Conservation (phyloP, 148 eudicot species). For the Dysphania ambrosioides region DNA sequence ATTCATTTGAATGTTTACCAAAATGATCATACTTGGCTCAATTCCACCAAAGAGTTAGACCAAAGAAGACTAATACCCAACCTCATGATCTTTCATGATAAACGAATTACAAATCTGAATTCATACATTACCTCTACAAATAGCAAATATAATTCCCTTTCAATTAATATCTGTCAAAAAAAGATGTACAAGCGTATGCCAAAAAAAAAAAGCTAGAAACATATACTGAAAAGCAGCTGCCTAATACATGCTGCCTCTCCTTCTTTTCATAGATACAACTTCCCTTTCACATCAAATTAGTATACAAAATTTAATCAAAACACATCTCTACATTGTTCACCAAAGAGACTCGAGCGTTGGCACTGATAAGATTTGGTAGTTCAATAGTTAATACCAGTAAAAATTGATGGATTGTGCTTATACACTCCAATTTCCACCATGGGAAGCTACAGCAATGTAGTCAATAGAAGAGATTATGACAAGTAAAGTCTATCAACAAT, state of each 20-base stretch:
- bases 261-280: constrained; percentile 14
- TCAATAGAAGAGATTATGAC: neutral
- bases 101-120: neutral
- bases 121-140: neutral
- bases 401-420: neutral
- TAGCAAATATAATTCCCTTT: neutral
- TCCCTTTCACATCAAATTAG: neutral
- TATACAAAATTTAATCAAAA: constrained; percentile 5
- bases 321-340: constrained; percentile 1
- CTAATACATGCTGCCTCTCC: constrained; percentile 11
- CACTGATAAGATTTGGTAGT: neutral
- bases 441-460: neutral
- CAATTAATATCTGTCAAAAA: neutral
- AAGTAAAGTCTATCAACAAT: neutral
- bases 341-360: neutral
- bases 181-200: neutral
- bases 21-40: too few species aligned
- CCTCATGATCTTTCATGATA: neutral
- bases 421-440: neutral
- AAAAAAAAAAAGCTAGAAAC: neutral
- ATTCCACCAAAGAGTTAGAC: too few species aligned
- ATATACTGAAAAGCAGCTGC: neutral
- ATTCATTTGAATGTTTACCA: too few species aligned
- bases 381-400: neutral
- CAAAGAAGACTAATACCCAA: too few species aligned